Base-by-base conservation (phyloP, 1,284 basidiomycete species). In the Apiotrichum sp. region DNA sequence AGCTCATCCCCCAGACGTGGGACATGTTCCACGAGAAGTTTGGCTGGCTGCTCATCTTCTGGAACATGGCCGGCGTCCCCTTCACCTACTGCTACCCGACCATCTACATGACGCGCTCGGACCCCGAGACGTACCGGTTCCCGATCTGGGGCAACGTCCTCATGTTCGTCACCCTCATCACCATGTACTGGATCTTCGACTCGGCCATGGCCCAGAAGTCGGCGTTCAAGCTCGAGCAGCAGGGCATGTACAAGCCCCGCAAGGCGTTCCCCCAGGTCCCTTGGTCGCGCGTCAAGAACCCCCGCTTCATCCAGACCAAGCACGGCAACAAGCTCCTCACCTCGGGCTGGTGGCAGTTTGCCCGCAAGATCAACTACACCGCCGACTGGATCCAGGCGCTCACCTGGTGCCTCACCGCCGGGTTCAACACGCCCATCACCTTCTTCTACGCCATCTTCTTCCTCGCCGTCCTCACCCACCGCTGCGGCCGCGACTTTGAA, bases 1-100 rank as follows among this genome's bases (percentile, higher is more conserved):
- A 98, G 72, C 95, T 93, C 76, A 98, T 99, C 63, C 96, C 96
- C 16, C 93, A 98, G 47, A 98, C 95, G 9, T 98, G 95, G 95
- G 93, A 97, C 71, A 96, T 97, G 90, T 93, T 86, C 79, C 89
- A 93, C 70, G 93, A 97, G 73, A 97, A 97, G 82, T 89, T 79
- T 84, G 91, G 91, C 46, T 93, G 91, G 80, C 86, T 95, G 83
- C 86, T 93, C 64, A 93, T 93, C 72, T 95, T 95, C 80, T 95
- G 91, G 90, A 99, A 99, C 78, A 88, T 98, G 74, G 91, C 95
- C 31, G 96, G 95, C 57, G 80, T 80, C 2, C 81, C 80, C 22
- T 78, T 78, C 65, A 96, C 93, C 53, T 96, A 96, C 74, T 88
- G 89, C 62, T 96, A 98, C 81, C 93, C 93, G 22, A 89, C 95